These are phyloP conservation scores for Tylopilus rubrobrunneus DNA, from an alignment of 768 basidiomycete species.

Conservation along the genomic window DNA sequence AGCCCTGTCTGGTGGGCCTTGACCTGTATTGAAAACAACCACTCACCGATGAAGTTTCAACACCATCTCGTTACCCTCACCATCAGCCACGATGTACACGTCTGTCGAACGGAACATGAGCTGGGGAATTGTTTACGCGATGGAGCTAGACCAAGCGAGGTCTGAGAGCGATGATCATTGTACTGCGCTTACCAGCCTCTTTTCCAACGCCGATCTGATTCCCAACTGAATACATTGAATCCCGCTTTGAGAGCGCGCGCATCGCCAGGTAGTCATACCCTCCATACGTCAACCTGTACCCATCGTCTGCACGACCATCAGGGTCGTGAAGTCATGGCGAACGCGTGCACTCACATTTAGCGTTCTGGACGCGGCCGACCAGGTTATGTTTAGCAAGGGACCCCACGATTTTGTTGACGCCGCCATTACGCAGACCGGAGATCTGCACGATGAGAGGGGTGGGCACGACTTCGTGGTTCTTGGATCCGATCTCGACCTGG, in stretches of 20 bases:
- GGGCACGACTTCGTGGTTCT: slow-evolving; percentile 97
- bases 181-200: slow-evolving; percentile 69
- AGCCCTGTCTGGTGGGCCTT: slow-evolving; percentile 1
- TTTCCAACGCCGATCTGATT: slow-evolving; percentile 99
- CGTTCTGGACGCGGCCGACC: slow-evolving; percentile 84
- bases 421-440: slow-evolving; percentile 87
- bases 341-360: slow-evolving; percentile 63
- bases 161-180: neutral
- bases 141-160: neutral
- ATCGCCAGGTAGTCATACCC: slow-evolving; percentile 98
- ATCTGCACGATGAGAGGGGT: slow-evolving; percentile 86
- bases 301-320: slow-evolving; percentile 67
- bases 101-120: slow-evolving; percentile 37
- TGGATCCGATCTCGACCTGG: slow-evolving; percentile 95
- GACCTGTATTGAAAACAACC: neutral
- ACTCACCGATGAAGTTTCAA: slow-evolving; percentile 87
- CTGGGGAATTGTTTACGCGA: neutral
- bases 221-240: slow-evolving; percentile 86
- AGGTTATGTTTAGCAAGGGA: slow-evolving; percentile 89
- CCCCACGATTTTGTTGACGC: slow-evolving; percentile 90
- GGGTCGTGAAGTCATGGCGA: neutral
- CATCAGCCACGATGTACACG: slow-evolving; percentile 86
- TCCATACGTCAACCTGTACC: slow-evolving; percentile 94
- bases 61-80: slow-evolving; percentile 81
- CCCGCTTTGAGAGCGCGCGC: slow-evolving; percentile 86